Conservation (phyloP, 306 rosid species). For the Quercus robur region DNA sequence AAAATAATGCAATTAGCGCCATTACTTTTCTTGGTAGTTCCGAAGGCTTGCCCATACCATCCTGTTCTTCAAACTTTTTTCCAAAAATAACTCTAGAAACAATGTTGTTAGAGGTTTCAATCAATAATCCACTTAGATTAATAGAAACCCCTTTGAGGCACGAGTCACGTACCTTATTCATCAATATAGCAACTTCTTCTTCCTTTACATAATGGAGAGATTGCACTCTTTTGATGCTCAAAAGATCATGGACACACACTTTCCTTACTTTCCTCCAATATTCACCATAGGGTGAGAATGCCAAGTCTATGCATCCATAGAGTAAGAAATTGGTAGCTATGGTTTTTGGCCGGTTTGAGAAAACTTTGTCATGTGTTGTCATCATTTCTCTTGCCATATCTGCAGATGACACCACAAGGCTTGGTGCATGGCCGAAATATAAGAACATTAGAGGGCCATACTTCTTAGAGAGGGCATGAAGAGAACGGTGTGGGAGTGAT, state of each 20-base stretch:
- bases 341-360: no score
- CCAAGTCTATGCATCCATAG: constrained; percentile 22
- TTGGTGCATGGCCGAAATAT: no score
- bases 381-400: no score
- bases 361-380: no score
- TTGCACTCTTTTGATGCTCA: background rate
- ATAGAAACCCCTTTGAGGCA: background rate
- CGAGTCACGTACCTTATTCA: background rate
- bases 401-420: no score
- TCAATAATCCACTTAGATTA: background rate
- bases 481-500: no score
- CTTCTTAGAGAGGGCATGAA: no score
- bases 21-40: background rate
- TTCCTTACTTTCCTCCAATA: constrained; percentile 12
- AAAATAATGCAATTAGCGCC: background rate
- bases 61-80: background rate
- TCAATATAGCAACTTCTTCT: background rate
- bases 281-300: constrained; percentile 3
- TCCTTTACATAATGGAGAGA: background rate
- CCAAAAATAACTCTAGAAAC: constrained; percentile 2
- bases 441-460: no score
- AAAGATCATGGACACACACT: constrained; percentile 3
- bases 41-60: background rate
- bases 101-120: background rate
- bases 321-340: background rate